Evolutionary conservation across 192 early-diverging fungal species (phyloP).

Genomic region (Oehlia diaphana): DNA sequence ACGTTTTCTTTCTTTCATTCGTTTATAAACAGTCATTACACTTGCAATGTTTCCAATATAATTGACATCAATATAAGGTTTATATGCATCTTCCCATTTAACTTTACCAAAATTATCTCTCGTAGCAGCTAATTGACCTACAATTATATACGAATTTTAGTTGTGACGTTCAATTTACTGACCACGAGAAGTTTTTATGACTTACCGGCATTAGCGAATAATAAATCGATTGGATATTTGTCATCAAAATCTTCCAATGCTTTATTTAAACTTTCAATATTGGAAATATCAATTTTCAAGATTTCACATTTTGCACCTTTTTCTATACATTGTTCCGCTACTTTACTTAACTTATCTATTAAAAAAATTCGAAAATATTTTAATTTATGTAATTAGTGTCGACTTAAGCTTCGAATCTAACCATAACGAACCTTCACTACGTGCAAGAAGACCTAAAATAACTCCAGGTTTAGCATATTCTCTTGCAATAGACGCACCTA

Average conservation of each 20-base stretch:
- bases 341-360: constrained; percentile 7
- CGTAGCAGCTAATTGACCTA: constrained; percentile 23
- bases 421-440: constrained; percentile 8
- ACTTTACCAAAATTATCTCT: neutral
- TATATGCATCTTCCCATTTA: constrained; percentile 17
- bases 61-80: constrained; percentile 26
- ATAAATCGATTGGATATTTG: constrained; percentile 29
- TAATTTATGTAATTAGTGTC: neutral
- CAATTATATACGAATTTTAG: neutral
- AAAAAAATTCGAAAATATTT: neutral
- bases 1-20: constrained; percentile 16
- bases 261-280: constrained; percentile 13
- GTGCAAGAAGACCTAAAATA: constrained; percentile 22
- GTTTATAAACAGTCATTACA: constrained; percentile 30
- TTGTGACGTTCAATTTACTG: neutral
- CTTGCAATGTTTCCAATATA: constrained; percentile 25
- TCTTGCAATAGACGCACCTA: constrained; percentile 17
- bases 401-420: neutral
- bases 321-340: neutral
- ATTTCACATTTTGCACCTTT: constrained; percentile 4
- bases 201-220: constrained; percentile 37
- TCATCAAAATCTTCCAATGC: constrained; percentile 28
- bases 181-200: neutral
- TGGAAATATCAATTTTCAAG: constrained; percentile 21
- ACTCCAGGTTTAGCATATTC: constrained; percentile 28